Conservation (phyloP, 768 basidiomycete species). For the Agaricus blazei region DNA sequence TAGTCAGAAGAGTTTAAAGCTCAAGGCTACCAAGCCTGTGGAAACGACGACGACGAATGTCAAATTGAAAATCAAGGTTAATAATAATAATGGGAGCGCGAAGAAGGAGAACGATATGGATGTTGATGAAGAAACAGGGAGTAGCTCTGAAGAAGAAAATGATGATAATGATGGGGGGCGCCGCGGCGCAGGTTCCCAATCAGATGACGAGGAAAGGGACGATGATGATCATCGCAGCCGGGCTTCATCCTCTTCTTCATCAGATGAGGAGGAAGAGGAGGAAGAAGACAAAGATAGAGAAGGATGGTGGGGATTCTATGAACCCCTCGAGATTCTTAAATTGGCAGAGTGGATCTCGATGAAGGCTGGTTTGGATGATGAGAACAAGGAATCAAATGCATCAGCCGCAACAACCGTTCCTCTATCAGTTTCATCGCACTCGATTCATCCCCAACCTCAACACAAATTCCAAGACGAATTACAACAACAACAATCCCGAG, state of each 20-base stretch:
- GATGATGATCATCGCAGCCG: neutral
- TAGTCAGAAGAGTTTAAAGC: constrained; percentile 5
- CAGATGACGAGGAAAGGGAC: neutral
- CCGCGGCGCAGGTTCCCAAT: neutral
- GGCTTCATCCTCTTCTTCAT: neutral
- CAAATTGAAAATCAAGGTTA: neutral
- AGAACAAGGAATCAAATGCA: constrained; percentile 13
- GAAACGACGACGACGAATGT: constrained; percentile 39
- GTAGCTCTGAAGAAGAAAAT: constrained; percentile 14
- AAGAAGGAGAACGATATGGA: neutral
- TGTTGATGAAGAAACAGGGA: neutral
- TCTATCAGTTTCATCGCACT: neutral
- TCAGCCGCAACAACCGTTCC: neutral
- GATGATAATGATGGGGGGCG: neutral
- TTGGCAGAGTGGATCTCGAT: constrained; percentile 61
- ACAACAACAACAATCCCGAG: neutral
- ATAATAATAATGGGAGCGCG: neutral
- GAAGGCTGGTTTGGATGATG: constrained; percentile 38
- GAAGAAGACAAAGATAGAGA: constrained; percentile 35
- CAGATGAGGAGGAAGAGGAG: constrained; percentile 10
- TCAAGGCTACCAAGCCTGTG: constrained; percentile 20
- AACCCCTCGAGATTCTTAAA: constrained; percentile 58
- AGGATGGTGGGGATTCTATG: constrained; percentile 76
- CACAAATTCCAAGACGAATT: neutral
- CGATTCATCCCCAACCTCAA: neutral